Evolutionary conservation across 2,329 filamentous ascomycete species (phyloP).

Genomic region (Lasiodiplodia gonubiensis): DNA sequence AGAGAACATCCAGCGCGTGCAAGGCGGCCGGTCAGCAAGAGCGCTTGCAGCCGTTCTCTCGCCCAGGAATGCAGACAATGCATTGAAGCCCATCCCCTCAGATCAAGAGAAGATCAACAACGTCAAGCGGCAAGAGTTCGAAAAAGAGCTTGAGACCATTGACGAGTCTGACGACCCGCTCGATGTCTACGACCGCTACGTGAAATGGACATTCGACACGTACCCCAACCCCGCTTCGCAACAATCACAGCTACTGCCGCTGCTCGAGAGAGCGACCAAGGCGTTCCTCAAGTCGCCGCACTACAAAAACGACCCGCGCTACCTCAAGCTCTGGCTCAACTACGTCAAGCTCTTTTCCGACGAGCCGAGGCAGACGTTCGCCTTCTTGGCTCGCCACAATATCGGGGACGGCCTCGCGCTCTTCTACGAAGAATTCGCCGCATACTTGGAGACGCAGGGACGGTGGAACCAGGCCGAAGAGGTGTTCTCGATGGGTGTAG

Average conservation of each 20-base stretch:
- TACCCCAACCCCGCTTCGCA: constrained; percentile 93
- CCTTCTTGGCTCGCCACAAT: constrained; percentile 85
- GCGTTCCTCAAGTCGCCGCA: constrained; percentile 82
- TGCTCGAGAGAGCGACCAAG: constrained; percentile 93
- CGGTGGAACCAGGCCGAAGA: constrained; percentile 93
- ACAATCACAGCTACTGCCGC: constrained; percentile 83
- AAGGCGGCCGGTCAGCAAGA: constrained; percentile 84
- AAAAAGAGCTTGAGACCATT: constrained; percentile 78
- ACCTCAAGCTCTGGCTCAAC: constrained; percentile 90
- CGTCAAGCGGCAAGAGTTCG: constrained; percentile 80
- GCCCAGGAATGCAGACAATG: constrained; percentile 57
- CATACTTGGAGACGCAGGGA: constrained; percentile 83
- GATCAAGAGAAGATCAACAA: constrained; percentile 76
- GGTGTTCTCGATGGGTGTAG: constrained; percentile 87
- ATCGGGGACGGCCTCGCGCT: constrained; percentile 87
- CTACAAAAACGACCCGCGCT: constrained; percentile 94
- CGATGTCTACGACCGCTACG: constrained; percentile 94
- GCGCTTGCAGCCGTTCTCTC: constrained; percentile 85
- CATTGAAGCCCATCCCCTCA: constrained; percentile 60
- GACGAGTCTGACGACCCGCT: constrained; percentile 92
- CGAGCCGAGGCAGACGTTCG: constrained; percentile 88
- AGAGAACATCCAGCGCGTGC: constrained; percentile 95
- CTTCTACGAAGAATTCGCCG: constrained; percentile 96
- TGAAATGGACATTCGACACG: constrained; percentile 93
- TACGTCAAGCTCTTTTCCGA: constrained; percentile 95